Base-by-base conservation (phyloP, 306 rosid genomes). In the Prunus armeniaca region DNA sequence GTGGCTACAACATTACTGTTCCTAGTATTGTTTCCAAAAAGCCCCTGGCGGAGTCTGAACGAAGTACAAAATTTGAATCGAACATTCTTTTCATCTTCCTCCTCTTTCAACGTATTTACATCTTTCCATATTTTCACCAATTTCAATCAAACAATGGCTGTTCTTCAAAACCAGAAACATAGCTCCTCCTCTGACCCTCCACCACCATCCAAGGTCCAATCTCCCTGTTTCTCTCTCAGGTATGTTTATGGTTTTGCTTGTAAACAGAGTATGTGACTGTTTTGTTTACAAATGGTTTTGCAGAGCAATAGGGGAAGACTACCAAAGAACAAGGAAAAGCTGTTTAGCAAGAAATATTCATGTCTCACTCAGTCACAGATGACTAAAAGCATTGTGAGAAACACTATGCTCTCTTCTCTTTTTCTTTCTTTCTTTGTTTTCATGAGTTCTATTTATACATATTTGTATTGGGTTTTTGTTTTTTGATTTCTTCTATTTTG, bases 251-350 rank as follows among this genome's bases (percentile, higher is more conserved):
- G 20, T 14, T 62, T 63, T 45, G 12, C 24, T 38, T 69, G 10
- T 9, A 17, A 22, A 25, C 12, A 10, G 9, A 12, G 1, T 64
- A 30, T 76, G 15, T 70, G 24, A 13, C 1, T 9, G 10, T 41
- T 7, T 43, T 17, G 24, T 34, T 64, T 10, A n/a, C 11, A 34
- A 43, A 17, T 20, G 20, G 9, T 6, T 63, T 52, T 64, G 24
- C 82, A 80, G 80, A 47, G 22, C n/a, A 73, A 50, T 27, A 58
- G 28, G 56, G 41, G 32, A 5, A 47, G 24, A 67, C 63, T 4
- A 62, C 50, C 75, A 17, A 72, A 57, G 66, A 56, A 51, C 45
- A 32, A 25, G 13, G 76, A 52, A 71, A 67, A 11, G 49, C 50
- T 67, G 47, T 67, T 75, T 17, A 38, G 46, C 41, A 70, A 34